Base-by-base conservation (phyloP, 164 flowering plant species). In the Akebia trifoliata region DNA sequence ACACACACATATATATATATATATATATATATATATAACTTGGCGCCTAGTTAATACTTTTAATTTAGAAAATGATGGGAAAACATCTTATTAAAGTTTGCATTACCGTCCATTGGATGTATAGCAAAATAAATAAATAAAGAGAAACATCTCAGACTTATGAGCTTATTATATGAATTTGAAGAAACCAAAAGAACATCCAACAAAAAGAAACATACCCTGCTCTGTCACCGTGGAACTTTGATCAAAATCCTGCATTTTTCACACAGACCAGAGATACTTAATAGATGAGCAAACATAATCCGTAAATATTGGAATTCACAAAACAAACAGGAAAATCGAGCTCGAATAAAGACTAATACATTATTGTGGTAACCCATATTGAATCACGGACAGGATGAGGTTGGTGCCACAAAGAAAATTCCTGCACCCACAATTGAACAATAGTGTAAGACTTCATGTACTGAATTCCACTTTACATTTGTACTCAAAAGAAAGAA, bases 211-310 rank as follows among this genome's bases (percentile, higher is more conserved):
- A 18, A 10, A 35, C 69, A n/a, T 70, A 81, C 82, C 79, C 49
- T 57, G 31, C 47, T 80, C 77, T 42, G 60, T 50, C 48, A 44
- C 66, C 48, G 62, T 64, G 55, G 34, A 3, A 24, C 26, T 67
- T 24, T 69, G 68, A 59, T 70, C 69, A 38, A 6, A 42, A 24
- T 37, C 61, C 86, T 81, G 79, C 66, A 68, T 42, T n/a, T n/a
- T n/a, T 42, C 35, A 22, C 51, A 22, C n/a, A 45, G 7, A 56
- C 38, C 53, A 50, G 20, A 22, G 26, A 59, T 40, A 26, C 29
- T 7, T 21, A 29, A 22, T 14, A 8, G 49, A 38, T 35, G 32
- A 20, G 18, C 11, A 45, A 6, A 52, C 15, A 21, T 31, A 14
- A 43, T 11, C 25, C 2, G 40, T 30, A 17, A 29, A 20, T 12